Percentiles rank a stretch among this genome's conserved stretches.
phyloP scores from a whole-genome alignment of 1,139 yeast species.

The Meyerozyma sp. region DNA sequence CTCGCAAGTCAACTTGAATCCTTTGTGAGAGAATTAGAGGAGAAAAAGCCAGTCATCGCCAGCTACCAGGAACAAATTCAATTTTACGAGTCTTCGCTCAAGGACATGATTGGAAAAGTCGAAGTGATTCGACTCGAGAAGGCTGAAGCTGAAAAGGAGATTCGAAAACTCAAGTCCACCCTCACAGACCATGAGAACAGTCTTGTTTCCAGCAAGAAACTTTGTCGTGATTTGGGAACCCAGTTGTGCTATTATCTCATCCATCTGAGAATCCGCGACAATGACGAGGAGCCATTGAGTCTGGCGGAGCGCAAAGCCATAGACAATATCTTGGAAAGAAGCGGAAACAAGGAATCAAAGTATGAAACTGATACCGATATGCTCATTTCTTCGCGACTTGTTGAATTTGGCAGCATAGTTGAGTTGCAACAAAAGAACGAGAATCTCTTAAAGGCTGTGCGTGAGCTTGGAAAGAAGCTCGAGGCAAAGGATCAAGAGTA shows the following conservation, averaged over 20 bases:
- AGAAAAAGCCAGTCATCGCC: constrained; percentile 71
- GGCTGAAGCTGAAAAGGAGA: constrained; percentile 35
- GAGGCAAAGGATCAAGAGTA: constrained; percentile 47
- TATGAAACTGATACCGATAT: constrained; percentile 62
- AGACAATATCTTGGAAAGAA: constrained; percentile 36
- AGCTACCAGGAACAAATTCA: constrained; percentile 55
- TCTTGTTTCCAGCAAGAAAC: constrained; percentile 42
- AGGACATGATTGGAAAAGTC: constrained; percentile 35
- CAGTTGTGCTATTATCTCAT: constrained; percentile 73
- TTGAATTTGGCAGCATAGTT: constrained; percentile 58
- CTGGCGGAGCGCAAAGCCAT: constrained; percentile 52
- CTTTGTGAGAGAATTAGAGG: constrained; percentile 72
- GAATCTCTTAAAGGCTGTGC: constrained; percentile 58
- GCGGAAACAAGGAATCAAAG: constrained; percentile 21
- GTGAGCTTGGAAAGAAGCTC: constrained; percentile 64
- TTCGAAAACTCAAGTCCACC: constrained; percentile 26
- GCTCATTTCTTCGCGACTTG: constrained; percentile 67
- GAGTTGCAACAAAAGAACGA: constrained; percentile 74
- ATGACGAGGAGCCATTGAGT: constrained; percentile 50
- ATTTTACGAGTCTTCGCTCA: constrained; percentile 36
- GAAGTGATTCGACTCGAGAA: constrained; percentile 36
- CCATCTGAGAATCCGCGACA: constrained; percentile 55
- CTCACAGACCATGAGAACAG: constrained; percentile 36
- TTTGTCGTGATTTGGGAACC: constrained; percentile 68
- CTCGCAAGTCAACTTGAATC: constrained; percentile 67